Conservation (phyloP, 306 rosid genomes). For the Dalbergia oliveri region DNA sequence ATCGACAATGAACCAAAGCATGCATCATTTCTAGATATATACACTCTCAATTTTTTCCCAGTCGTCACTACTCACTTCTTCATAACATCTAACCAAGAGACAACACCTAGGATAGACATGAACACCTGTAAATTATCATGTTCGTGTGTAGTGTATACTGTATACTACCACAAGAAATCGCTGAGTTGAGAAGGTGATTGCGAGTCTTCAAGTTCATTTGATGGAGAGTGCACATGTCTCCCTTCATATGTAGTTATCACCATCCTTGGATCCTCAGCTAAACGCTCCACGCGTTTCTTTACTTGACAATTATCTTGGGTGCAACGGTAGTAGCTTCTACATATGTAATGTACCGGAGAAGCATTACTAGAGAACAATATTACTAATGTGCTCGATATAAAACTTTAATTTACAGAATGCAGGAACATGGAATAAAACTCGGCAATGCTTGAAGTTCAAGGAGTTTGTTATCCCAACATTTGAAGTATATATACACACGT, state of each 20-base stretch:
- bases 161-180: slow-evolving; percentile 70
- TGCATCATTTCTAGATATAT: slow-evolving; percentile 13
- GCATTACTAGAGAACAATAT: too few relatives aligned
- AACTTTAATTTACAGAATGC: too few relatives aligned
- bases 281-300: slow-evolving; percentile 78
- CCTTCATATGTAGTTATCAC: slow-evolving; percentile 91
- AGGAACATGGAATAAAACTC: too few relatives aligned
- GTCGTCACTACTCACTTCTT: too few relatives aligned
- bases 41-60: slow-evolving; percentile 20
- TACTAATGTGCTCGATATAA: too few relatives aligned
- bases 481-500: too few relatives aligned
- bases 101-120: neutral
- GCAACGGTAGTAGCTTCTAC: slow-evolving; percentile 86
- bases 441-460: too few relatives aligned
- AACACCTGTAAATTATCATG: neutral
- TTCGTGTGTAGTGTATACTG: neutral
- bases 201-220: slow-evolving; percentile 66
- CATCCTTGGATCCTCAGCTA: slow-evolving; percentile 90
- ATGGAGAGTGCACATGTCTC: slow-evolving; percentile 79
- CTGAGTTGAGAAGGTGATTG: slow-evolving; percentile 62
- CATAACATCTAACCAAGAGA: too few relatives aligned
- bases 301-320: slow-evolving; percentile 81
- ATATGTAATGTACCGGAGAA: neutral
- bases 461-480: too few relatives aligned
- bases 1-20: slow-evolving; percentile 27